phyloP scores from a whole-genome alignment of 805 yeast genomes.

The Cyberlindnera sargentensis region DNA sequence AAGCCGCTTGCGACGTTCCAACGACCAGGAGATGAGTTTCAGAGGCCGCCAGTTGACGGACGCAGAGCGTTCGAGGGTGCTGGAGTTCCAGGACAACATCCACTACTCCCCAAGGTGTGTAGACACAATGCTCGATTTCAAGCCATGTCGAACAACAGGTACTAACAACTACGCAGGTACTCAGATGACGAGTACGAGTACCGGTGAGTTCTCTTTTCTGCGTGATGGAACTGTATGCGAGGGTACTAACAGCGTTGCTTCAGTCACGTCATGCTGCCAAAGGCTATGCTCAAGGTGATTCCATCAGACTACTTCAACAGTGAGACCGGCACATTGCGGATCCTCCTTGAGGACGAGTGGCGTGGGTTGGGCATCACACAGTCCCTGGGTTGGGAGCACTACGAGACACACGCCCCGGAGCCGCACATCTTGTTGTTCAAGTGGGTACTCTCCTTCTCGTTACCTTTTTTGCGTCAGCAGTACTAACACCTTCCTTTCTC shows the following conservation, averaged over 20 bases:
- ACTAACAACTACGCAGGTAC: slow-evolving; percentile 40
- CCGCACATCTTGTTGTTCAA: slow-evolving; percentile 92
- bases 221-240: too few relatives aligned
- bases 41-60: slow-evolving; percentile 70
- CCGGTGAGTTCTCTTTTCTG: slow-evolving; percentile 25
- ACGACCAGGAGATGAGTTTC: slow-evolving; percentile 23
- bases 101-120: slow-evolving; percentile 77
- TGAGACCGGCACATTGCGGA: slow-evolving; percentile 89
- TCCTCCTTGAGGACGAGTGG: slow-evolving; percentile 95
- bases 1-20: too few relatives aligned
- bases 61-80: slow-evolving; percentile 75
- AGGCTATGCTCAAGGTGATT: slow-evolving; percentile 87
- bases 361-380: slow-evolving; percentile 97
- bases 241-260: neutral
- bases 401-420: slow-evolving; percentile 96
- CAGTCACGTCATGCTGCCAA: slow-evolving; percentile 94
- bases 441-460: slow-evolving; percentile 14
- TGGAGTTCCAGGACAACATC: slow-evolving; percentile 88
- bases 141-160: neutral
- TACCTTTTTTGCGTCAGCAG: too few relatives aligned
- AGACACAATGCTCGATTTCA: too few relatives aligned
- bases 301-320: slow-evolving; percentile 92
- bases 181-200: slow-evolving; percentile 90
- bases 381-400: slow-evolving; percentile 95
- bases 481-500: too few relatives aligned